These are phyloP conservation scores for Verticillium klebahnii DNA, from an alignment of 2,329 filamentous ascomycete genomes.

Conservation along the genomic window DNA sequence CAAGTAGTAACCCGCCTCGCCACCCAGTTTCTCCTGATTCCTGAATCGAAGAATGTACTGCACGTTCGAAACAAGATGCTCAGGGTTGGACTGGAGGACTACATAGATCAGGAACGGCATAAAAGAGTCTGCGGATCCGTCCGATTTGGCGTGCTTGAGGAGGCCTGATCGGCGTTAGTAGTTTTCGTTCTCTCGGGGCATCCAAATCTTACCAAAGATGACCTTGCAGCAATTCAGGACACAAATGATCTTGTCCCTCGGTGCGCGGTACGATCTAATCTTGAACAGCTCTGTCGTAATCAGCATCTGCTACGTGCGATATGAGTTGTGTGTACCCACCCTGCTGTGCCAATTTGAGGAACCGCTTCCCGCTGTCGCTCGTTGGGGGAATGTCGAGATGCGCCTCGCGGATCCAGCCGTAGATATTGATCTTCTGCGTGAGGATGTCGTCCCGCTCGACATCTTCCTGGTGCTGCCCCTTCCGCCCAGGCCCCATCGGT, in stretches of 20 bases:
- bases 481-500: constrained; percentile 72
- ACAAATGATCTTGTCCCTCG: constrained; percentile 96
- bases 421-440: constrained; percentile 94
- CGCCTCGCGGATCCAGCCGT: constrained; percentile 88
- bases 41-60: constrained; percentile 97
- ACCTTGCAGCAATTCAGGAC: constrained; percentile 99
- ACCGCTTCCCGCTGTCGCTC: constrained; percentile 80
- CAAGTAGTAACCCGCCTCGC: constrained; percentile 97
- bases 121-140: constrained; percentile 94
- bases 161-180: constrained; percentile 51
- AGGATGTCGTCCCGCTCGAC: constrained; percentile 95
- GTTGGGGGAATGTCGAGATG: constrained; percentile 89
- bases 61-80: constrained; percentile 93
- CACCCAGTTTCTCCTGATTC: constrained; percentile 93
- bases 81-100: constrained; percentile 88
- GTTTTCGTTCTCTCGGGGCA: not conserved
- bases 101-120: constrained; percentile 94
- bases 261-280: constrained; percentile 95
- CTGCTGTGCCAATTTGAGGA: constrained; percentile 85
- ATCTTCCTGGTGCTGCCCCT: constrained; percentile 96
- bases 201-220: constrained; percentile 69
- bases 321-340: constrained; percentile 37
- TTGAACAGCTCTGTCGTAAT: constrained; percentile 74
- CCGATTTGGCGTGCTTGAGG: constrained; percentile 84
- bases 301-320: constrained; percentile 13